Evolutionary conservation across 2,329 filamentous ascomycete species (phyloP), one percentile per base, ranked within the genome.

Genomic region (Cladosporium halotolerans): DNA sequence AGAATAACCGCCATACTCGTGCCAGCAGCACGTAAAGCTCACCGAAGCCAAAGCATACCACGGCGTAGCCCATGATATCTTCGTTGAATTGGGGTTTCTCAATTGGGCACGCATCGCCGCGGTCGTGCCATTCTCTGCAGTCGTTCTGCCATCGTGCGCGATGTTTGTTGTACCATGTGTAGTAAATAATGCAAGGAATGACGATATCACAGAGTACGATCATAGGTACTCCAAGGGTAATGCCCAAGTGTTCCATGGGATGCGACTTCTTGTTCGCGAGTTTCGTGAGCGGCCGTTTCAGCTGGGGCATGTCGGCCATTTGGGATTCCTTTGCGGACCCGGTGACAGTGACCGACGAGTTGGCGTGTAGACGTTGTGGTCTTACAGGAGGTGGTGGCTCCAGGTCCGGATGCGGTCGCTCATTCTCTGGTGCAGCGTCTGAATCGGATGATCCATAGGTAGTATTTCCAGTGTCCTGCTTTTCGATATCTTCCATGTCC

Each of bases 21-120:
- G 63, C 63, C n/a, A 61, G 41, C 28, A 67, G 50, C 43, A 67
- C 65, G 59, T 62, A 67, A n/a, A 66, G 52, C 55, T 67, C 64
- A 14, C 64, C 64, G 28, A 67, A 59, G 3, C 64, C 64, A 38
- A 67, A 67, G 44, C 53, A 62, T 18, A 60, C 58, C 23, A 67
- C 58, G 2, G 63, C 63, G 40, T 59, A 61, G 13, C 64, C 64
- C 39, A 67, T 57, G 33, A 67, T 67, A 2, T 62, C 58, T 40
- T 57, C 56, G 51, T 66, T 55, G 57, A 63, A 64, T 45, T 66
- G 57, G 6, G 42, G 50, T 28, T 58, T 44, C 11, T 58, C 56
- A 1, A 62, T 58, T 4, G 60, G 58, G 40, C 63, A 65, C 7
- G 41, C 28, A 16, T 48, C 48, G 43, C 61, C 63, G n/a, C 56